phyloP scores from a whole-genome alignment of 306 rosid species.

The Prunus padus region DNA sequence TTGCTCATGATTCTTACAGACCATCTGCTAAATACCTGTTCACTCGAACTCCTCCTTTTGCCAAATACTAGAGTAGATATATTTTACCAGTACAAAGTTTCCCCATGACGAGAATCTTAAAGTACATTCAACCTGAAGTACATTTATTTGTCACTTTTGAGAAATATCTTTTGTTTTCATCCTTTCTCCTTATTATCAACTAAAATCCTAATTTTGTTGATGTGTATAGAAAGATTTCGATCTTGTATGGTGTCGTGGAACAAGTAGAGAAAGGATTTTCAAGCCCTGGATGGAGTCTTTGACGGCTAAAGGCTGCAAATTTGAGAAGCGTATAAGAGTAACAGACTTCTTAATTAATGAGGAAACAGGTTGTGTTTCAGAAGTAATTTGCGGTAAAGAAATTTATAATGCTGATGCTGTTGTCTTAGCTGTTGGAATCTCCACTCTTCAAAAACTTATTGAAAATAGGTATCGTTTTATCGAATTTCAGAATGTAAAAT shows the following conservation, averaged over 20 bases:
- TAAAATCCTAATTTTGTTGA: neutral
- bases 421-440: constrained; percentile 45
- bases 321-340: constrained; percentile 36
- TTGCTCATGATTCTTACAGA: neutral
- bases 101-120: too few species aligned
- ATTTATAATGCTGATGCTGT: constrained; percentile 49
- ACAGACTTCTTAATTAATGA: constrained; percentile 39
- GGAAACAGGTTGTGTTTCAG: constrained; percentile 41
- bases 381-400: constrained; percentile 36
- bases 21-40: too few species aligned
- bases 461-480: constrained; percentile 36
- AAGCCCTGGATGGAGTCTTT: constrained; percentile 50
- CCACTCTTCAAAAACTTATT: constrained; percentile 46
- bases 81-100: too few species aligned
- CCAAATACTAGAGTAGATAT: too few species aligned
- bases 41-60: too few species aligned
- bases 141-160: neutral
- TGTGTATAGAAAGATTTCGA: constrained; percentile 55
- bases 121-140: too few species aligned
- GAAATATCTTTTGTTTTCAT: neutral
- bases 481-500: neutral
- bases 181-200: neutral
- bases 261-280: constrained; percentile 44
- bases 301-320: constrained; percentile 44
- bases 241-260: constrained; percentile 46